phyloP scores from a whole-genome alignment of 202 grass and related monocot genomes.

The Cymbopogon flexuosus region DNA sequence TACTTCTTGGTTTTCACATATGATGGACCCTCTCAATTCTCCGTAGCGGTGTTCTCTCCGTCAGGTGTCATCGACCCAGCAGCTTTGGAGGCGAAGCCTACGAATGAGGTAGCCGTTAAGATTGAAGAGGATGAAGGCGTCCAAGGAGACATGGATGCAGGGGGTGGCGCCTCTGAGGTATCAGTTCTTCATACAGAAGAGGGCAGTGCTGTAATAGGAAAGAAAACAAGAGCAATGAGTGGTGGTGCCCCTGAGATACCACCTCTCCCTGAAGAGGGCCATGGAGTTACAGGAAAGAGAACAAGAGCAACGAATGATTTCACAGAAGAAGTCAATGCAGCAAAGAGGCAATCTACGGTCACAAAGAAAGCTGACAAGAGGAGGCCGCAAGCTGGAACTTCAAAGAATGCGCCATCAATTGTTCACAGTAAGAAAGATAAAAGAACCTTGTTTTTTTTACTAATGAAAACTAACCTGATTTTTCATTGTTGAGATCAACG shows the following conservation, averaged over 20 bases:
- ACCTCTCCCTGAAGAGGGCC: background rate
- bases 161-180: background rate
- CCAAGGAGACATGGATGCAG: background rate
- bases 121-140: constrained; percentile 14
- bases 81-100: background rate
- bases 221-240: constrained; percentile 9
- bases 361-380: constrained; percentile 24
- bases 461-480: background rate
- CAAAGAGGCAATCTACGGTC: constrained; percentile 20
- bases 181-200: background rate
- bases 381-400: background rate
- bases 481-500: background rate
- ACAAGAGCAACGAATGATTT: background rate
- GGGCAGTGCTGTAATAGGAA: constrained; percentile 12
- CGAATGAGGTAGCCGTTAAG: background rate
- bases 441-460: background rate
- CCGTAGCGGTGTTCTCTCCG: constrained; percentile 45
- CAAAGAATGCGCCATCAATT: background rate
- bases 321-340: background rate
- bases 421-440: constrained; percentile 31
- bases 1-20: constrained; percentile 64
- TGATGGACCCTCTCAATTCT: constrained; percentile 49
- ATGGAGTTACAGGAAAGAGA: constrained; percentile 30
- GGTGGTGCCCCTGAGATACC: background rate
- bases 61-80: constrained; percentile 43